phyloP scores from a whole-genome alignment of 352 stramenopile genomes.

The Pythium sukuiense region DNA sequence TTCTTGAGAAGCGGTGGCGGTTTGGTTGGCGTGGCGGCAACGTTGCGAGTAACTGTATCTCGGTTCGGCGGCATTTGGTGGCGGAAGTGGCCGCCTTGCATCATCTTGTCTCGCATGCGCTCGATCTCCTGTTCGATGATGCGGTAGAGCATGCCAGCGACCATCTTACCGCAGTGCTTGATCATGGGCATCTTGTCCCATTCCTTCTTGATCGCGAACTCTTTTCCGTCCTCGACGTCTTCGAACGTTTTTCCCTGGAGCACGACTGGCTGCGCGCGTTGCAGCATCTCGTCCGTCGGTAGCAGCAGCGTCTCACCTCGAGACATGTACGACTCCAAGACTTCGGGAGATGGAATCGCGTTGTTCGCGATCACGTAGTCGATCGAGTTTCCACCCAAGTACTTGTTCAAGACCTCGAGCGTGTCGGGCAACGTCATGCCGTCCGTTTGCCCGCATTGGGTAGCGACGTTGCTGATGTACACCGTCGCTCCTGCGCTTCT shows the following conservation, averaged over 20 bases:
- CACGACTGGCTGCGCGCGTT: constrained; percentile 57
- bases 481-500: constrained; percentile 67
- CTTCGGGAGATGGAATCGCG: constrained; percentile 45
- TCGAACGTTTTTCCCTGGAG: constrained; percentile 81
- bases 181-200: constrained; percentile 88
- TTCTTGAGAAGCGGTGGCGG: constrained; percentile 5
- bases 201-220: constrained; percentile 38
- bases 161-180: constrained; percentile 77
- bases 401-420: constrained; percentile 59
- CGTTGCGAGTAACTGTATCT: background rate
- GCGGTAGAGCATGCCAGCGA: constrained; percentile 80
- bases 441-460: constrained; percentile 80
- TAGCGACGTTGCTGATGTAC: constrained; percentile 88
- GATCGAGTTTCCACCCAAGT: constrained; percentile 71
- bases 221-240: constrained; percentile 44
- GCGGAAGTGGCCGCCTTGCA: constrained; percentile 30
- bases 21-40: background rate
- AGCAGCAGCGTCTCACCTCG: constrained; percentile 72
- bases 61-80: constrained; percentile 20
- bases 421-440: constrained; percentile 74
- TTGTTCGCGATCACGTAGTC: constrained; percentile 90
- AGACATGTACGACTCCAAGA: constrained; percentile 66
- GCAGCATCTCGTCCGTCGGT: constrained; percentile 58
- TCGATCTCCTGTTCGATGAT: constrained; percentile 87
- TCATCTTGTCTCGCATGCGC: constrained; percentile 39